Conservation (phyloP, 139 green algal species). For the Pseudopediastrum boryanum region DNA sequence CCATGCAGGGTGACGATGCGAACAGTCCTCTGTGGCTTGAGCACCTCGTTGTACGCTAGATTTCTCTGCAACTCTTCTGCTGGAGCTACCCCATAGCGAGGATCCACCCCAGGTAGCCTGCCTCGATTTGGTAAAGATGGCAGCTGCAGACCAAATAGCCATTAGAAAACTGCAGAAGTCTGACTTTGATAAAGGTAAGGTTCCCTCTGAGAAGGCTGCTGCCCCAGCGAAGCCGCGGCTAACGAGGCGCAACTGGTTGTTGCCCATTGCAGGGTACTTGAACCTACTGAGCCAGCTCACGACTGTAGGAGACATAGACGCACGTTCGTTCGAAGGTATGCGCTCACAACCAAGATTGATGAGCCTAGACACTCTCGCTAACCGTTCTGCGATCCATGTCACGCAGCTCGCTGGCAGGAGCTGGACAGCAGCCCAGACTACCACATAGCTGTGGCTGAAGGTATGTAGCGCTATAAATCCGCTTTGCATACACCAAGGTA, state of each 20-base stretch:
- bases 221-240: background rate
- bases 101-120: too few relatives aligned
- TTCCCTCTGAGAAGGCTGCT: background rate
- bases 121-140: too few relatives aligned
- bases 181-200: conserved; percentile 48
- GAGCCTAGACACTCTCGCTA: background rate
- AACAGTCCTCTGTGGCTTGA: too few relatives aligned
- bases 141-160: too few relatives aligned
- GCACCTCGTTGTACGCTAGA: too few relatives aligned
- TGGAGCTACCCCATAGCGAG: too few relatives aligned
- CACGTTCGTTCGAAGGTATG: conserved; percentile 60
- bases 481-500: background rate
- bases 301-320: conserved; percentile 69
- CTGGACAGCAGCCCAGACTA: conserved; percentile 46
- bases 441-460: conserved; percentile 67
- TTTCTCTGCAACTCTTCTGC: too few relatives aligned
- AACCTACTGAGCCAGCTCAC: conserved; percentile 83
- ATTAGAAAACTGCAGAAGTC: conserved; percentile 37
- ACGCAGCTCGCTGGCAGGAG: conserved; percentile 24
- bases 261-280: conserved; percentile 67
- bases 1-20: too few relatives aligned
- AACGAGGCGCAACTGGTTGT: background rate
- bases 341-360: too few relatives aligned
- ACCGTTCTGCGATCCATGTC: background rate
- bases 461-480: conserved; percentile 14